These are phyloP conservation scores for Grifola frondosa DNA, from an alignment of 1,284 basidiomycete genomes.

Conservation along the genomic window DNA sequence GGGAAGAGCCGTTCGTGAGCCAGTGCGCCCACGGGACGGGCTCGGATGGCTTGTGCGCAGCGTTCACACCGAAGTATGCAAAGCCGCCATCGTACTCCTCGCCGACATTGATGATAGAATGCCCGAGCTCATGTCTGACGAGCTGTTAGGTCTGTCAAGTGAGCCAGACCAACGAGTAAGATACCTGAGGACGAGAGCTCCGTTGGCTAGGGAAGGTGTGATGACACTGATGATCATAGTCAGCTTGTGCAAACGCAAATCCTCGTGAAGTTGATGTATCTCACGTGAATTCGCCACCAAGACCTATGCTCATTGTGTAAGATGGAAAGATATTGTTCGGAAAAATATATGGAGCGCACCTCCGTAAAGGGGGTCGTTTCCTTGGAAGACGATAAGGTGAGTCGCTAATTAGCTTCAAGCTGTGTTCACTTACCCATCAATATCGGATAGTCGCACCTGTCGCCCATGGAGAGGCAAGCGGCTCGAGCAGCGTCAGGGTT, in stretches of 20 bases:
- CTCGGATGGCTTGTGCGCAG: constrained; percentile 44
- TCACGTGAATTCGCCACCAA: constrained; percentile 83
- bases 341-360: constrained; percentile 43
- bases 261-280: constrained; percentile 25
- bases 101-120: constrained; percentile 77
- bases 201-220: constrained; percentile 78
- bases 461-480: constrained; percentile 64
- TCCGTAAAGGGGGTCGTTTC: constrained; percentile 81
- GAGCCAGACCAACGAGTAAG: background rate
- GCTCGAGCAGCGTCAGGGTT: constrained; percentile 66
- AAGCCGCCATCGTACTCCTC: constrained; percentile 87
- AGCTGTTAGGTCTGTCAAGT: background rate
- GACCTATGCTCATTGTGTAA: too few species aligned
- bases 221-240: constrained; percentile 53
- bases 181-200: constrained; percentile 71
- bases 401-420: background rate
- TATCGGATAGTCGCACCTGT: constrained; percentile 77
- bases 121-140: constrained; percentile 72
- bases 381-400: constrained; percentile 35
- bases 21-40: constrained; percentile 71
- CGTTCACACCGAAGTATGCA: constrained; percentile 75
- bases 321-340: too few species aligned
- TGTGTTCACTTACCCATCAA: constrained; percentile 54
- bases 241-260: background rate
- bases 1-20: constrained; percentile 46